These are phyloP conservation scores for Podospora pseudocomata DNA, from an alignment of 495 filamentous ascomycete species.

Conservation along the genomic window DNA sequence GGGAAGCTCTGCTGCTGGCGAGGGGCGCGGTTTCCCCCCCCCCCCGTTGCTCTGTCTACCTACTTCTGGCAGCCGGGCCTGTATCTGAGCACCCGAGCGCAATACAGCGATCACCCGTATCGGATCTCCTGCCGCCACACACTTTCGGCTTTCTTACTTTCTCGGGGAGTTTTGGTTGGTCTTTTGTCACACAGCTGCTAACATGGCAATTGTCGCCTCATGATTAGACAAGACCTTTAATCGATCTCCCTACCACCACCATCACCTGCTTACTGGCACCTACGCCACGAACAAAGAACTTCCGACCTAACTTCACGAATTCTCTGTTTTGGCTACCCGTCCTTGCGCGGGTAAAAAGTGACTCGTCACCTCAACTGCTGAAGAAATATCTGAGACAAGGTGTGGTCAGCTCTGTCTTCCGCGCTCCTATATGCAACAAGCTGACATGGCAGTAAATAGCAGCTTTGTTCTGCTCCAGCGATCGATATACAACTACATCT, in stretches of 20 bases:
- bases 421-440: background rate
- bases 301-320: background rate
- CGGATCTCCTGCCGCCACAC: conserved; percentile 1
- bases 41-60: background rate
- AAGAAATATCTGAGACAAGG: conserved; percentile 1
- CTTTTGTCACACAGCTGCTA: conserved; percentile 5
- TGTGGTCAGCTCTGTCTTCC: background rate
- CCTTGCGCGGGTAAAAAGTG: background rate
- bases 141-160: conserved; percentile 1
- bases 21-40: background rate
- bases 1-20: background rate
- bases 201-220: conserved; percentile 11
- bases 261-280: background rate
- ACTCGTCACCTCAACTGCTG: background rate
- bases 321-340: background rate
- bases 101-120: conserved; percentile 4
- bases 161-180: conserved; percentile 6
- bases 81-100: background rate
- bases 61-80: background rate
- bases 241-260: background rate
- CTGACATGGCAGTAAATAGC: background rate
- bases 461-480: background rate
- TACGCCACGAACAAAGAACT: conserved; percentile 19
- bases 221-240: conserved; percentile 12
- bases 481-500: background rate